phyloP scores from a whole-genome alignment of 805 yeast species.

The Kazachstania kunashirensis region DNA sequence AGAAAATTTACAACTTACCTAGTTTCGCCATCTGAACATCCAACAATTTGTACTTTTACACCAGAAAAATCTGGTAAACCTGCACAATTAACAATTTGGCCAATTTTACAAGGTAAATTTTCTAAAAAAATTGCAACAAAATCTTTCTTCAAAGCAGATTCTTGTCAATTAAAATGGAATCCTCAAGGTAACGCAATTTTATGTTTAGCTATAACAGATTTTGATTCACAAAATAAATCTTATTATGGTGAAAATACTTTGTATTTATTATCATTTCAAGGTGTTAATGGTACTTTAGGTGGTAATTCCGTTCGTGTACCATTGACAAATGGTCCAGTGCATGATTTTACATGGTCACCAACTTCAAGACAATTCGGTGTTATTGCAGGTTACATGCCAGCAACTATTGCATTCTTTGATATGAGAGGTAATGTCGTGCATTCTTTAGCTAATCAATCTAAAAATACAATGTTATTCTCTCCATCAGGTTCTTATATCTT shows the following conservation, averaged over 20 bases:
- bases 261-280: slow-evolving; percentile 50
- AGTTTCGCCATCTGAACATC: slow-evolving; percentile 82
- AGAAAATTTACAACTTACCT: slow-evolving; percentile 34
- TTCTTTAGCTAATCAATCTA: slow-evolving; percentile 75
- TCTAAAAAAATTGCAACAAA: slow-evolving; percentile 72
- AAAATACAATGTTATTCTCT: slow-evolving; percentile 83
- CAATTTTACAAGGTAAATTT: slow-evolving; percentile 30
- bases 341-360: slow-evolving; percentile 96
- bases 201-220: slow-evolving; percentile 92
- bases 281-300: slow-evolving; percentile 69
- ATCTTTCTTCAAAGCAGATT: slow-evolving; percentile 90
- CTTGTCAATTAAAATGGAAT: slow-evolving; percentile 90
- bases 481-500: slow-evolving; percentile 88
- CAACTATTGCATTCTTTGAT: slow-evolving; percentile 88
- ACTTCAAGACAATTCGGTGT: slow-evolving; percentile 95
- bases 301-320: slow-evolving; percentile 81
- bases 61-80: slow-evolving; percentile 86
- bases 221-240: slow-evolving; percentile 84
- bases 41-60: slow-evolving; percentile 81
- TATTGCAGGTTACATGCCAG: slow-evolving; percentile 95
- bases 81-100: slow-evolving; percentile 73
- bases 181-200: slow-evolving; percentile 85
- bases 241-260: slow-evolving; percentile 95
- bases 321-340: slow-evolving; percentile 89
- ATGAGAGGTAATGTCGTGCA: slow-evolving; percentile 82